Evolutionary conservation across 2,329 filamentous ascomycete species (phyloP).

Genomic region (Fusarium verticillioides): DNA sequence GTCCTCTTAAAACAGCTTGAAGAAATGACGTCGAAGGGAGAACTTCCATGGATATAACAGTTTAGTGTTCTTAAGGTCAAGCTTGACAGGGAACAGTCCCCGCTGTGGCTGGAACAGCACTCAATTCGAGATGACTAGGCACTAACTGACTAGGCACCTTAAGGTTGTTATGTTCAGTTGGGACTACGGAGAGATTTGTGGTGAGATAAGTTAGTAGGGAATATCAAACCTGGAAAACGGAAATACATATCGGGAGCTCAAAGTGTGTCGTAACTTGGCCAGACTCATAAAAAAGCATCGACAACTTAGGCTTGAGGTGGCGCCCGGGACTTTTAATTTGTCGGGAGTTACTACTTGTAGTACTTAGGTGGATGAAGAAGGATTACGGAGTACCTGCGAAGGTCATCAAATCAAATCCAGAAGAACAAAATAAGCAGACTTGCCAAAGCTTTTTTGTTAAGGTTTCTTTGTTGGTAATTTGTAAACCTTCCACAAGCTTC

Average conservation of each 20-base stretch:
- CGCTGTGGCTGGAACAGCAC: slow-evolving; percentile 20
- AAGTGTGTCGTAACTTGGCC: background rate
- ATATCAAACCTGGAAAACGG: too few species aligned
- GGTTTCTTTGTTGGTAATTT: background rate
- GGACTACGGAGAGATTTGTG: background rate
- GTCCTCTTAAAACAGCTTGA: background rate
- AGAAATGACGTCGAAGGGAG: slow-evolving; percentile 20
- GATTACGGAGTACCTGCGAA: background rate
- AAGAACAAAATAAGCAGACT: background rate
- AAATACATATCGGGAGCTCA: too few species aligned
- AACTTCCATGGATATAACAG: background rate
- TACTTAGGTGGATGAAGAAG: background rate
- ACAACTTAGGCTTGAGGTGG: background rate
- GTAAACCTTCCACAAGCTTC: background rate
- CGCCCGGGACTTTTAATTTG: background rate
- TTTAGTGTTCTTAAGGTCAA: background rate
- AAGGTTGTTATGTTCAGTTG: background rate
- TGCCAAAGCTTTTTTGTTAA: background rate
- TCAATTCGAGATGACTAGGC: background rate
- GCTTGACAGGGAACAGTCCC: slow-evolving; percentile 1
- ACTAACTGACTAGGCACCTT: background rate
- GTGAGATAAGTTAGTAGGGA: background rate
- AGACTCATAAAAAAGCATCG: background rate
- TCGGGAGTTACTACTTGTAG: background rate
- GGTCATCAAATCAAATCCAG: background rate